Evolutionary conservation across 352 stramenopile genomes (phyloP), one percentile per base, ranked within the genome.

Genomic region (Globisporangium iwayamae): DNA sequence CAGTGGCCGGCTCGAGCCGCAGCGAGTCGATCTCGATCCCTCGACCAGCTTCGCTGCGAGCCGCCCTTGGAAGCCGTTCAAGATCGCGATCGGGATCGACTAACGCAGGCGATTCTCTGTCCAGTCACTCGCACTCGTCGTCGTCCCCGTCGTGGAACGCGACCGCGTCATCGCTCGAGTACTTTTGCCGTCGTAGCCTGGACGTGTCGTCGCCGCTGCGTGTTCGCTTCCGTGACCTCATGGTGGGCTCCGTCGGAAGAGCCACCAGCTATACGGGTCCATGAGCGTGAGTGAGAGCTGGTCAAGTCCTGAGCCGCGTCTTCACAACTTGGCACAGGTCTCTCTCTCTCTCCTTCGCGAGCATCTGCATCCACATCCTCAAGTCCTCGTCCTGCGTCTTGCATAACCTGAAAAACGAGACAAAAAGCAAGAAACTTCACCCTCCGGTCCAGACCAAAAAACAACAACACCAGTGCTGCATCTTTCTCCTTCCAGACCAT

Each of bases 161-260:
- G 28, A 47, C 61, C 14, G 53, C 70, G 25, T 74, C 76, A 48
- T 70, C 75, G 18, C 71, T 86, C 25, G 76, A 82, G 52, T 75
- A 79, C 55, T 89, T 90, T 65, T 90, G 81, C 43, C 81, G 83
- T 38, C 79, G 75, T 62, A 90, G 83, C 47, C 59, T 89, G 11
- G 81, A 89, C 59, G 83, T 92, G 61, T 78, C 79, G 59, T 92
- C 83, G 50, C 81, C 79, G 6, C 60, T 90, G 56, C 76, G 74
- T 9, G 67, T 74, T 13, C 74, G 73, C 53, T 82, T 92, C 30
- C 81, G 78, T 32, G 81, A 92, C 48, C 68, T 92, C 58, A 69
- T 87, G 64, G 68, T 92, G 16, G 65, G 76, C 73, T 86, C 83
- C 20, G 70, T 75, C 16, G 67, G 71, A n/a, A 67, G 73, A 30